Conservation (phyloP, 106 monocot genomes). For the Dendrobium chrysotoxum region DNA sequence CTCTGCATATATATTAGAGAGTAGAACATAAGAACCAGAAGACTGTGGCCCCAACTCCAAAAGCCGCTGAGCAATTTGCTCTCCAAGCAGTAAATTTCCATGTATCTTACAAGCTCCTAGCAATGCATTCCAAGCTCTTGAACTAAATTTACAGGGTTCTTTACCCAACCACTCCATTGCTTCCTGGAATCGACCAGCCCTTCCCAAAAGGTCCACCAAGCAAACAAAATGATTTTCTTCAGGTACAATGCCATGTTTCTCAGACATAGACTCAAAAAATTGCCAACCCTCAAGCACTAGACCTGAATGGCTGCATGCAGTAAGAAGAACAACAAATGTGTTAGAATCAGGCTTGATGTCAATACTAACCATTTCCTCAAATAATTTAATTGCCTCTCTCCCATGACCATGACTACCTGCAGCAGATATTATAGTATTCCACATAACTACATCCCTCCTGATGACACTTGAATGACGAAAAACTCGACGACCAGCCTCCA, state of each 20-base stretch:
- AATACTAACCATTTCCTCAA: constrained; percentile 41
- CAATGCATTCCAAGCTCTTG: constrained; percentile 43
- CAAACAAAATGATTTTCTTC: constrained; percentile 62
- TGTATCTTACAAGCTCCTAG: constrained; percentile 56
- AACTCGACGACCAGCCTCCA: constrained; percentile 27
- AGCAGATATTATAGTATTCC: constrained; percentile 75
- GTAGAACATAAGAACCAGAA: constrained; percentile 34
- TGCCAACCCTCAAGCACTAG: constrained; percentile 49
- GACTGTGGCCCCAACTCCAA: constrained; percentile 25
- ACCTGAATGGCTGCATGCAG: constrained; percentile 63
- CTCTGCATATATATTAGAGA: constrained; percentile 47
- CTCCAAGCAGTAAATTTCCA: constrained; percentile 36
- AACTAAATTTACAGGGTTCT: constrained; percentile 25
- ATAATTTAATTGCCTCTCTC: constrained; percentile 33
- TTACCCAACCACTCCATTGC: constrained; percentile 37
- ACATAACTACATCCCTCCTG: constrained; percentile 46
- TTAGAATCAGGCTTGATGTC: constrained; percentile 39
- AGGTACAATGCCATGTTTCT: constrained; percentile 30
- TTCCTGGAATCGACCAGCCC: constrained; percentile 46
- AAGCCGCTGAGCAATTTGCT: constrained; percentile 27
- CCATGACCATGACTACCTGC: constrained; percentile 61
- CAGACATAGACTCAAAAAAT: constrained; percentile 52
- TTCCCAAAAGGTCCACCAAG: constrained; percentile 62
- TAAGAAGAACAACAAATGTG: constrained; percentile 52
- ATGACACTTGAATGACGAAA: constrained; percentile 20